Evolutionary conservation across 163 green algal genomes (phyloP).

Genomic region (Scenedesmus sp.): DNA sequence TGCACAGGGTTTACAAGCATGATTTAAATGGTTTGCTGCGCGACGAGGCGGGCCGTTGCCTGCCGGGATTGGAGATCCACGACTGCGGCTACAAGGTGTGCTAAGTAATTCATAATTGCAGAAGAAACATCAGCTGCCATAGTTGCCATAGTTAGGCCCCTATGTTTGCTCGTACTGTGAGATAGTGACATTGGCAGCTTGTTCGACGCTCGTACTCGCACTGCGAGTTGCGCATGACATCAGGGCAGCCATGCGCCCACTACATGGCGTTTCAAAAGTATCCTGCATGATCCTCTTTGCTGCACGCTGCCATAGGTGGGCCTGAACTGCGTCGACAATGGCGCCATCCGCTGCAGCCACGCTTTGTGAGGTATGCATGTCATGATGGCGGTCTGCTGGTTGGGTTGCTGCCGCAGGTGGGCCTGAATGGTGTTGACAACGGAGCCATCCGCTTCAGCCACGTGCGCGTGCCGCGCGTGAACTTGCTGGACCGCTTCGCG

Average conservation of each 20-base stretch:
- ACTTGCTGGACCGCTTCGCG: conserved; percentile 90
- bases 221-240: no score
- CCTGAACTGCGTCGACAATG: conserved; percentile 92
- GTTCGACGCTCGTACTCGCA: no score
- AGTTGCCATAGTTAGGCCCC: no score
- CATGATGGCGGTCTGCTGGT: neutral
- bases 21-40: conserved; percentile 89
- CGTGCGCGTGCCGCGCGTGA: conserved; percentile 82
- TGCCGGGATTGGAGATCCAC: conserved; percentile 87
- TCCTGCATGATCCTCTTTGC: neutral
- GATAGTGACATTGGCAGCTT: no score
- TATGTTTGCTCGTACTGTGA: no score
- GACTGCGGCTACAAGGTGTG: conserved; percentile 92
- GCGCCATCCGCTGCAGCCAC: conserved; percentile 84
- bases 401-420: conserved; percentile 67
- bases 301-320: conserved; percentile 68
- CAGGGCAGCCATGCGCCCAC: no score
- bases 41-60: conserved; percentile 59
- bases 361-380: neutral
- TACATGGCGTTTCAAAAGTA: no score
- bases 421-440: conserved; percentile 92
- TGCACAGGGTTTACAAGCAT: conserved; percentile 56
- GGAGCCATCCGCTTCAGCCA: conserved; percentile 87
- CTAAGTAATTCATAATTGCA: no score
- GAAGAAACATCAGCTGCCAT: no score